Conservation (phyloP, 169 alveolate species). For the Plasmodium inui region DNA sequence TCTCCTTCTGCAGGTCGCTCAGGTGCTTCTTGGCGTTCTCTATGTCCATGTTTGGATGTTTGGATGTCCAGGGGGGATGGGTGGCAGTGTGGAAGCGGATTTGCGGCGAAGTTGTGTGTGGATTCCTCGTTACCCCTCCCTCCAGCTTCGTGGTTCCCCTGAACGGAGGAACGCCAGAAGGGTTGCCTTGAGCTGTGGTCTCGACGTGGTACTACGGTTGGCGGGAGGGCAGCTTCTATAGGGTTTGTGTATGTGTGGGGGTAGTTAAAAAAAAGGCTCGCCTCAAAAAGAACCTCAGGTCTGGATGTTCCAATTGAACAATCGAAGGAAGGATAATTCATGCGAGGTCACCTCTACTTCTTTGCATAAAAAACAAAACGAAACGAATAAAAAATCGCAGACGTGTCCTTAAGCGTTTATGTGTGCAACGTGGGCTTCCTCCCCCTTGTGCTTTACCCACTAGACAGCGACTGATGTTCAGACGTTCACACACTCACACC, state of each 20-base stretch:
- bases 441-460: background rate
- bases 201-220: background rate
- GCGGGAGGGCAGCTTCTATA: background rate
- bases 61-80: background rate
- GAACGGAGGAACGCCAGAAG: too few species aligned
- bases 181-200: background rate
- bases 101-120: background rate
- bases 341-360: too few species aligned
- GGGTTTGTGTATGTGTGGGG: too few species aligned
- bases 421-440: background rate
- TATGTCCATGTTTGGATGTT: conserved; percentile 20
- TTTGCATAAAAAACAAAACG: too few species aligned
- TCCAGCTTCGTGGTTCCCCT: too few species aligned
- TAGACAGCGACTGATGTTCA: background rate
- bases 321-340: background rate
- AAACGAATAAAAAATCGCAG: background rate
- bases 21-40: conserved; percentile 57
- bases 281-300: background rate
- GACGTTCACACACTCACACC: too few species aligned
- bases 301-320: background rate
- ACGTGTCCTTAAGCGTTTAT: background rate
- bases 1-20: conserved; percentile 56
- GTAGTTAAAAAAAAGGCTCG: background rate
- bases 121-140: too few species aligned
- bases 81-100: background rate